phyloP scores from a whole-genome alignment of 805 yeast genomes.

The Yarrowia keelungensis region DNA sequence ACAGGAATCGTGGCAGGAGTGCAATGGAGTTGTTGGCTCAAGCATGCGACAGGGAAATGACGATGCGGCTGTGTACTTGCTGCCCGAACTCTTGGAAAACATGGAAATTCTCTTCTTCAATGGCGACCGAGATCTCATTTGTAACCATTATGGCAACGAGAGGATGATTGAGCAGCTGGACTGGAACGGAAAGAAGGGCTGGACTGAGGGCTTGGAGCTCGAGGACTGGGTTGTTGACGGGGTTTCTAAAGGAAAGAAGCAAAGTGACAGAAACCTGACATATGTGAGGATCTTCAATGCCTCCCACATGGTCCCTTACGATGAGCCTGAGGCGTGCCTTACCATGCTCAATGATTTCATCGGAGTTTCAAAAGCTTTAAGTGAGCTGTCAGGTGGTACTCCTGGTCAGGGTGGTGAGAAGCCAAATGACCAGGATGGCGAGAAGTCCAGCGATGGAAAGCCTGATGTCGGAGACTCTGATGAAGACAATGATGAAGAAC shows the following conservation, averaged over 20 bases:
- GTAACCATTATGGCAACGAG: constrained; percentile 81
- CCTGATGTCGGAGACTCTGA: background rate
- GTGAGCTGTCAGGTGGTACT: constrained; percentile 7
- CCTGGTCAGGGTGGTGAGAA: background rate
- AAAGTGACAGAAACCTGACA: constrained; percentile 74
- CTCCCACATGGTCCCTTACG: constrained; percentile 95
- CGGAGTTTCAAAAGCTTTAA: constrained; percentile 43
- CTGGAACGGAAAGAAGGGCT: constrained; percentile 63
- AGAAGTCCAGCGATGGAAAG: background rate
- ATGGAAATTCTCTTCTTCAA: constrained; percentile 74
- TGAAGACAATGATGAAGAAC: constrained; percentile 37
- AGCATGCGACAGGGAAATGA: constrained; percentile 61
- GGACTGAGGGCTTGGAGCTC: constrained; percentile 45
- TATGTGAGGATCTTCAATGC: constrained; percentile 75
- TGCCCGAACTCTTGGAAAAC: constrained; percentile 69
- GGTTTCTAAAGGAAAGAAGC: constrained; percentile 54
- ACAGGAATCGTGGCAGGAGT: constrained; percentile 73
- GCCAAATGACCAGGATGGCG: background rate
- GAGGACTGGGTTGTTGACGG: constrained; percentile 58
- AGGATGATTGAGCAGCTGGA: constrained; percentile 64
- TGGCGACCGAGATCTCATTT: constrained; percentile 88
- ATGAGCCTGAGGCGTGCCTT: constrained; percentile 70
- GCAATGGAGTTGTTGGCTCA: constrained; percentile 65
- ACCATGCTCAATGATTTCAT: constrained; percentile 65
- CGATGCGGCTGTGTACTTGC: constrained; percentile 64